Evolutionary conservation across 177 flowering plant species (phyloP).

Genomic region (Telopea speciosissima): DNA sequence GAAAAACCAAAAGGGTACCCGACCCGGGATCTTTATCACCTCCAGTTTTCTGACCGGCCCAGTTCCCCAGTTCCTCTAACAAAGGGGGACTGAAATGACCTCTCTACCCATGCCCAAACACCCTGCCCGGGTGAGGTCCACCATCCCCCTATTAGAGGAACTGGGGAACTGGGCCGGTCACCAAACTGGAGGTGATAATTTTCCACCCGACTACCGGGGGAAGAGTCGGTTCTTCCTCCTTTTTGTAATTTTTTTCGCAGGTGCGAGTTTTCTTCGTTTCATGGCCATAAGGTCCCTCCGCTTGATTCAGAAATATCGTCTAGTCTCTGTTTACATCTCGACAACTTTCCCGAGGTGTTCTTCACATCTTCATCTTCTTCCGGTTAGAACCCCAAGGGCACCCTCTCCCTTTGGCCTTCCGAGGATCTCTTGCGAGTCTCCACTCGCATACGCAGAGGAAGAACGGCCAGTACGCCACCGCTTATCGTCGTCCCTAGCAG

Average conservation of each 20-base stretch:
- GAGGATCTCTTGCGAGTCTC: slow-evolving; percentile 16
- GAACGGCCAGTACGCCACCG: slow-evolving; percentile 4
- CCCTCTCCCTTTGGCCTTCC: slow-evolving; percentile 11
- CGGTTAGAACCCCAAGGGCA: background rate
- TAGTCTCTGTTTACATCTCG: background rate
- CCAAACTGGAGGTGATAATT: too few relatives aligned
- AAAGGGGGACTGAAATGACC: too few relatives aligned
- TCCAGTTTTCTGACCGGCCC: too few relatives aligned
- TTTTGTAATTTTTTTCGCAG: background rate
- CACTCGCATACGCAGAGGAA: slow-evolving; percentile 12
- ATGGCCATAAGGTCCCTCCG: slow-evolving; percentile 50
- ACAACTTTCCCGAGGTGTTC: slow-evolving; percentile 1
- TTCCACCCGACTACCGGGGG: too few relatives aligned
- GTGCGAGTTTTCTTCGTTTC: slow-evolving; percentile 14
- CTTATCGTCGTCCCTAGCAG: slow-evolving; percentile 18
- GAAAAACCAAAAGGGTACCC: too few relatives aligned
- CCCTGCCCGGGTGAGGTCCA: too few relatives aligned
- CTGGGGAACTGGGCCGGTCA: too few relatives aligned
- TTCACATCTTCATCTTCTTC: slow-evolving; percentile 1
- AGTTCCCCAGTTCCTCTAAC: too few relatives aligned
- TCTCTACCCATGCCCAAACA: too few relatives aligned
- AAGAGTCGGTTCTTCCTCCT: background rate
- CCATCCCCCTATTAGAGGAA: too few relatives aligned
- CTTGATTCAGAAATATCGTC: slow-evolving; percentile 16
- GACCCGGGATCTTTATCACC: too few relatives aligned